Evolutionary conservation across 352 stramenopile genomes (phyloP).

Genomic region (Phytophthora brassicae): DNA sequence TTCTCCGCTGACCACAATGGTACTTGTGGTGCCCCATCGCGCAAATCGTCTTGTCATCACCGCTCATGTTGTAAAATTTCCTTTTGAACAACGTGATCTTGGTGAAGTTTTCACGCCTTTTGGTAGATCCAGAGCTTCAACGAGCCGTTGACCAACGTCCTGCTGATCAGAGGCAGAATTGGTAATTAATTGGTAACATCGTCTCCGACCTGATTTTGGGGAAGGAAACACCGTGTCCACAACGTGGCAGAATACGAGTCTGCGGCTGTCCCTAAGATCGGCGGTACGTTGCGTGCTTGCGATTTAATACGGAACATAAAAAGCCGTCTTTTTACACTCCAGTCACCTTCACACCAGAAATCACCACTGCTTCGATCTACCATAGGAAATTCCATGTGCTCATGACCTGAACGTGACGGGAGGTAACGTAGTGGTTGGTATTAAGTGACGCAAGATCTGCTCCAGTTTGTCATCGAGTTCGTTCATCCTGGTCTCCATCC

Average conservation of each 20-base stretch:
- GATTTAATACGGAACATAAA: slow-evolving; percentile 24
- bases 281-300: slow-evolving; percentile 3
- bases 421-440: slow-evolving; percentile 1
- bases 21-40: slow-evolving; percentile 13
- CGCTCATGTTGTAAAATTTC: too few species aligned
- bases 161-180: too few species aligned
- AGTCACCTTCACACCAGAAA: slow-evolving; percentile 11
- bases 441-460: slow-evolving; percentile 30
- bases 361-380: too few species aligned
- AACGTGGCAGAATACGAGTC: too few species aligned
- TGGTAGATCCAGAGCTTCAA: too few species aligned
- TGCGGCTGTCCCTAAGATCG: slow-evolving; percentile 26
- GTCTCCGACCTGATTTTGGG: too few species aligned
- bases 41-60: too few species aligned
- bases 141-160: too few species aligned
- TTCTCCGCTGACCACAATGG: neutral
- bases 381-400: neutral
- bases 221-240: neutral
- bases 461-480: slow-evolving; percentile 35
- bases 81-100: too few species aligned
- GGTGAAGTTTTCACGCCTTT: too few species aligned
- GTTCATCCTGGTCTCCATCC: slow-evolving; percentile 30
- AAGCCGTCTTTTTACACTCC: slow-evolving; percentile 21
- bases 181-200: too few species aligned
- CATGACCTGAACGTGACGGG: slow-evolving; percentile 8